Evolutionary conservation across 441 rosid species (phyloP).

Genomic region (Syzygium syzygioides): DNA sequence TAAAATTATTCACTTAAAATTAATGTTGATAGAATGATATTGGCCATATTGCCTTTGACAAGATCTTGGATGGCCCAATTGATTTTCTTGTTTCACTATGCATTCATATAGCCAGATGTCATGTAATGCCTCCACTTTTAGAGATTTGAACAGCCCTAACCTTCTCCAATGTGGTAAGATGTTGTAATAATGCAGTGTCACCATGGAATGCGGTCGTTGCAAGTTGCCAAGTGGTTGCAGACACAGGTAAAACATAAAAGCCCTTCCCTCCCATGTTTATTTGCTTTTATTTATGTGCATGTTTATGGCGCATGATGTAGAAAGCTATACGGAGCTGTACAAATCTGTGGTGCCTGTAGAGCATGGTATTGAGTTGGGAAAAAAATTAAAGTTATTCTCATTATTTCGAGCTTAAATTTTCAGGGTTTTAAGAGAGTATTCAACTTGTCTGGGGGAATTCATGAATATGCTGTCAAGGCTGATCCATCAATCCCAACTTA

Average conservation of each 20-base stretch:
- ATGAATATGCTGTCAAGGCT: constrained; percentile 56
- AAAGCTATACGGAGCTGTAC: not conserved
- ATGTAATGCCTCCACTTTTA: not conserved
- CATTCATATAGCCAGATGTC: not conserved
- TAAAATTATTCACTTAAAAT: not conserved
- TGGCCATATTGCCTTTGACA: not conserved
- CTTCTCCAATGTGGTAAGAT: not conserved
- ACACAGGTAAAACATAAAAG: constrained; percentile 40
- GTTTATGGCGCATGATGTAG: not conserved
- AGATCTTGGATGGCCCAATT: not conserved
- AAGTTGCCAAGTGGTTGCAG: constrained; percentile 84
- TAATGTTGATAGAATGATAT: not conserved
- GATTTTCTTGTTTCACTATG: not conserved
- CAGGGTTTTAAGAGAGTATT: constrained; percentile 75
- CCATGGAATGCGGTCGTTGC: constrained; percentile 73
- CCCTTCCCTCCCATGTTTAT: not conserved
- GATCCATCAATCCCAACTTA: constrained; percentile 75
- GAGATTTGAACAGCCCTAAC: not conserved
- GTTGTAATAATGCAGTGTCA: constrained; percentile 52
- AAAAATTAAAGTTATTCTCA: not conserved
- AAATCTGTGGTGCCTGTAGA: not conserved
- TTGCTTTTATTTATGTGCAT: not conserved
- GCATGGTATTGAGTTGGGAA: not conserved
- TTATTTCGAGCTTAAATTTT: constrained; percentile 1
- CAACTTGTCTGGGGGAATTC: constrained; percentile 74